A percentile compares a stretch with the other conserved stretches of the same genome.
Evolutionary conservation across 2,329 filamentous ascomycete genomes (phyloP).

Genomic region (Eutypa lata): DNA sequence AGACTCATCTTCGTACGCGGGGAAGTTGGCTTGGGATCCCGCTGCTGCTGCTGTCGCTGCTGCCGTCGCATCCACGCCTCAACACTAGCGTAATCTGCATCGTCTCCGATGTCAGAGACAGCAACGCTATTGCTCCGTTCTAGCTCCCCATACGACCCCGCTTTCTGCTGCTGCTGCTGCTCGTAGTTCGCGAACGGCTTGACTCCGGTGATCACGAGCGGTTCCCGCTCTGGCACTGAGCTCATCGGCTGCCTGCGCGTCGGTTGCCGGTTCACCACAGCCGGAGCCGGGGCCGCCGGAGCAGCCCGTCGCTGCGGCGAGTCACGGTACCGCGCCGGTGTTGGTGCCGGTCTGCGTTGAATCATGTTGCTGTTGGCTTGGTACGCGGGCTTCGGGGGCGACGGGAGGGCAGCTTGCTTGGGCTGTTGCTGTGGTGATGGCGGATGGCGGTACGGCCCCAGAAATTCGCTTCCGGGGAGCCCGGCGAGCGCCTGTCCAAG

Average conservation of each 20-base stretch:
- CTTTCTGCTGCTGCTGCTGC: too few relatives aligned
- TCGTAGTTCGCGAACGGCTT: neutral
- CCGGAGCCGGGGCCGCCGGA: neutral
- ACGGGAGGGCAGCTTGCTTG: neutral
- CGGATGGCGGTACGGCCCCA: neutral
- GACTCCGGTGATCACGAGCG: neutral
- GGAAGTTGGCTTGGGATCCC: neutral
- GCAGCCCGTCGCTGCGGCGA: neutral
- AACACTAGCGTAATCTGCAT: too few relatives aligned
- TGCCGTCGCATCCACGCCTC: too few relatives aligned
- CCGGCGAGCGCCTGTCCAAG: conserved; percentile 9
- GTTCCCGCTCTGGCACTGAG: too few relatives aligned
- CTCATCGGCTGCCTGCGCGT: conserved; percentile 4
- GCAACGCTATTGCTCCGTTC: too few relatives aligned
- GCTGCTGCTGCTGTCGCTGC: too few relatives aligned
- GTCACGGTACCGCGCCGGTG: neutral
- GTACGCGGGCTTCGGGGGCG: neutral
- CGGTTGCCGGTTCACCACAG: conserved; percentile 7
- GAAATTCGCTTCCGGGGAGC: conserved; percentile 18
- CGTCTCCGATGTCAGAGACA: too few relatives aligned
- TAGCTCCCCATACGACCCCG: too few relatives aligned
- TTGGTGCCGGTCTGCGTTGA: neutral
- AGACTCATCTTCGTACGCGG: neutral
- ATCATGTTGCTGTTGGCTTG: neutral
- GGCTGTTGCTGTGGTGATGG: conserved; percentile 1